Evolutionary conservation across 495 filamentous ascomycete species (phyloP).

Genomic region (Penicillium paxilli): DNA sequence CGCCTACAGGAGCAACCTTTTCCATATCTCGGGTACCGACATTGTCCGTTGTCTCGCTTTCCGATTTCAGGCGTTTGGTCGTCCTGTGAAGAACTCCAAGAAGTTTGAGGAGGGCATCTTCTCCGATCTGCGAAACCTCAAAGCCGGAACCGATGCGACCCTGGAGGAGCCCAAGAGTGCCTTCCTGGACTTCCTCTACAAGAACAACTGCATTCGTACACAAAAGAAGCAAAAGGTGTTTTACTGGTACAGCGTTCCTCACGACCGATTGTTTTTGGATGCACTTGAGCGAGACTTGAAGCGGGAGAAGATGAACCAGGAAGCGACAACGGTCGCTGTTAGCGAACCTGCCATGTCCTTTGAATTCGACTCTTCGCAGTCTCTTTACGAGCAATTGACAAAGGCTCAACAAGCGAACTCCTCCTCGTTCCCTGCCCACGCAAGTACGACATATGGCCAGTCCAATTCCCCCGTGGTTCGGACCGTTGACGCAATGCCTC

Average conservation of each 20-base stretch:
- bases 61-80: slow-evolving; percentile 96
- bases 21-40: slow-evolving; percentile 98
- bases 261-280: slow-evolving; percentile 96
- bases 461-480: slow-evolving; percentile 84
- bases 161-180: slow-evolving; percentile 98
- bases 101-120: slow-evolving; percentile 99
- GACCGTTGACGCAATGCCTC: slow-evolving; percentile 85
- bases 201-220: slow-evolving; percentile 99
- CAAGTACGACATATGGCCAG: slow-evolving; percentile 74
- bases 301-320: slow-evolving; percentile 98
- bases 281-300: slow-evolving; percentile 96
- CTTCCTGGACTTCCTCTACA: slow-evolving; percentile 98
- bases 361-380: slow-evolving; percentile 98
- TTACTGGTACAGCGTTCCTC: slow-evolving; percentile 99
- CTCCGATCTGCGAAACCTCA: slow-evolving; percentile 95
- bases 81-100: slow-evolving; percentile 98
- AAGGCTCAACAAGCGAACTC: slow-evolving; percentile 98
- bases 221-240: slow-evolving; percentile 99
- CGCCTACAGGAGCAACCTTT: slow-evolving; percentile 82
- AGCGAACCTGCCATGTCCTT: slow-evolving; percentile 96
- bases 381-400: slow-evolving; percentile 98
- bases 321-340: slow-evolving; percentile 93
- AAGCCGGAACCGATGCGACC: slow-evolving; percentile 97
- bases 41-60: slow-evolving; percentile 98
- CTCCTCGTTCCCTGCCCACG: slow-evolving; percentile 89